A percentile compares a stretch with the other conserved stretches of the same genome.
Evolutionary conservation across 805 yeast genomes (phyloP).

Genomic region (Cyberlindnera bimundalis): DNA sequence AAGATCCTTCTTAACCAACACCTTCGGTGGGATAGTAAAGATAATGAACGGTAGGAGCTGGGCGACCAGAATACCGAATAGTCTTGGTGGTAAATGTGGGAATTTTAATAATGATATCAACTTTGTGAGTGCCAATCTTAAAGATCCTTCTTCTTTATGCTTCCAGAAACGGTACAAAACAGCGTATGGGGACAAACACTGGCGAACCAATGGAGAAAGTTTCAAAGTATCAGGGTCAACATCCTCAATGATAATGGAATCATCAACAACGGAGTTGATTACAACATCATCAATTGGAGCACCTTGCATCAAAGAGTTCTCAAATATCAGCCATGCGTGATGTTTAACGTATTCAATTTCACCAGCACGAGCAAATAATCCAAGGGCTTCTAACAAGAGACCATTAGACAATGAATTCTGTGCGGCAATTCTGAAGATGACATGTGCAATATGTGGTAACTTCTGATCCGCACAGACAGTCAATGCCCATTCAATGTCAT

Average conservation of each 20-base stretch:
- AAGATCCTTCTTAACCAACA: slow-evolving; percentile 21
- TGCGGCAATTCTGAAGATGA: slow-evolving; percentile 40
- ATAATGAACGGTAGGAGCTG: slow-evolving; percentile 44
- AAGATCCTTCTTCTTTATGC: slow-evolving; percentile 28
- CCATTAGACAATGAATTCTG: slow-evolving; percentile 26
- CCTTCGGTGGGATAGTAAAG: slow-evolving; percentile 21
- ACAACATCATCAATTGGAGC: slow-evolving; percentile 54
- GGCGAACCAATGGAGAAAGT: slow-evolving; percentile 57
- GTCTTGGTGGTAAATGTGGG: slow-evolving; percentile 50
- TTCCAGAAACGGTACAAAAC: slow-evolving; percentile 50
- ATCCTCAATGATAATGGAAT: slow-evolving; percentile 28
- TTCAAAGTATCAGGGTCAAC: slow-evolving; percentile 27
- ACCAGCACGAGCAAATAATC: slow-evolving; percentile 61
- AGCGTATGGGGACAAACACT: slow-evolving; percentile 70
- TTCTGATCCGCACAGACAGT: slow-evolving; percentile 68
- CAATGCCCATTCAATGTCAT: slow-evolving; percentile 77
- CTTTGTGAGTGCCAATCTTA: slow-evolving; percentile 29
- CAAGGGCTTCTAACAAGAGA: slow-evolving; percentile 53
- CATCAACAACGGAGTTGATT: slow-evolving; percentile 47
- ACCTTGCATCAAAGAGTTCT: slow-evolving; percentile 51
- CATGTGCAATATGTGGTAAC: slow-evolving; percentile 53
- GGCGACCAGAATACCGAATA: slow-evolving; percentile 46
- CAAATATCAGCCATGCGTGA: slow-evolving; percentile 59
- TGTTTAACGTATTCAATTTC: slow-evolving; percentile 48
- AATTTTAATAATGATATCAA: slow-evolving; percentile 43